Evolutionary conservation across 192 early-diverging fungal genomes (phyloP).

Genomic region (Gigaspora rosea): DNA sequence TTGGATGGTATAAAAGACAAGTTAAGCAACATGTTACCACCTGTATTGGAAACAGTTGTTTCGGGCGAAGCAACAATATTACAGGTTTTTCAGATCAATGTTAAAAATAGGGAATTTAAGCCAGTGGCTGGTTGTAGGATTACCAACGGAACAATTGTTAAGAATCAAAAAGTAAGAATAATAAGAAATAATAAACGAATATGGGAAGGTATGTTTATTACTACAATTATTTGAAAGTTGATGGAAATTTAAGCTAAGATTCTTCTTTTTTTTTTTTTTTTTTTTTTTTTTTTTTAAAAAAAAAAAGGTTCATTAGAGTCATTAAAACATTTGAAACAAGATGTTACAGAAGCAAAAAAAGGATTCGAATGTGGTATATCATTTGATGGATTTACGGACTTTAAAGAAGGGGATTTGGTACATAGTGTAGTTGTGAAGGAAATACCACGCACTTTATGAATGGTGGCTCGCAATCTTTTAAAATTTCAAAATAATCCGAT

Average conservation of each 20-base stretch:
- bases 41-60: conserved; percentile 74
- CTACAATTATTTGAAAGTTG: conserved; percentile 21
- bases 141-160: conserved; percentile 68
- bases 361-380: conserved; percentile 95
- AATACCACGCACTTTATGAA: conserved; percentile 52
- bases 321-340: conserved; percentile 88
- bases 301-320: conserved; percentile 61
- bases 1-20: conserved; percentile 85
- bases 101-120: conserved; percentile 71
- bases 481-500: too few species aligned
- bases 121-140: conserved; percentile 85
- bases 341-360: conserved; percentile 86
- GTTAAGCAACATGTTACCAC: conserved; percentile 75
- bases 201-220: conserved; percentile 67
- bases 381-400: conserved; percentile 80
- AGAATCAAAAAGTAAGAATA: conserved; percentile 63
- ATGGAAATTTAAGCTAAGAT: too few species aligned
- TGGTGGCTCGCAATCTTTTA: background rate
- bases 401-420: conserved; percentile 82
- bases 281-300: too few species aligned
- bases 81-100: conserved; percentile 81
- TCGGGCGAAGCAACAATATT: conserved; percentile 85
- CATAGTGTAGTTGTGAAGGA: conserved; percentile 66
- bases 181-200: conserved; percentile 67
- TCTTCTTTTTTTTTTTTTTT: too few species aligned